Percentiles rank a stretch among this genome's conserved stretches.
Conservation (phyloP, 305 asterid species). For the Fraxinus dipetala region DNA sequence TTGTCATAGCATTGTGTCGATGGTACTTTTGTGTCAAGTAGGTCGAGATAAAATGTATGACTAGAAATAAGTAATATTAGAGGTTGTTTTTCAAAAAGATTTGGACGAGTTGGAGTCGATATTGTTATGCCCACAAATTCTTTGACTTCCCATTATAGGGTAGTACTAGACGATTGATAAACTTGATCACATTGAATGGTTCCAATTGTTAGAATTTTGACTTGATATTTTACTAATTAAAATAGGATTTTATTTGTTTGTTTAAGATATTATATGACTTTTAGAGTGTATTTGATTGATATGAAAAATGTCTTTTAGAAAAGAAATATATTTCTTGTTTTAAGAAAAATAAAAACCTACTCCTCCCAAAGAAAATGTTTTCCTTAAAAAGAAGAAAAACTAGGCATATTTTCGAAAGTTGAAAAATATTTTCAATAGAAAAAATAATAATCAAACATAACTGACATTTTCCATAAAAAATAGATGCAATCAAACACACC, state of each 20-base stretch:
- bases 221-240: neutral
- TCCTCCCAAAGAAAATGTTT: too few relatives aligned
- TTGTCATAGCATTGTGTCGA: neutral
- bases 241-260: neutral
- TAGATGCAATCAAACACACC: too few relatives aligned
- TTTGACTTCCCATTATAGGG: neutral
- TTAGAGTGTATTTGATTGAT: neutral
- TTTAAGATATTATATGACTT: too few relatives aligned
- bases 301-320: too few relatives aligned
- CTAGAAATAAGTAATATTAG: neutral
- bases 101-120: neutral
- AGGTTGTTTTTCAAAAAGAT: neutral
- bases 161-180: neutral
- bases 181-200: neutral
- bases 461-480: too few relatives aligned
- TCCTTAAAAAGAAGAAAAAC: too few relatives aligned
- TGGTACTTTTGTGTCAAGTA: neutral
- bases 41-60: conserved; percentile 10
- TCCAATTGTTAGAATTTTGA: neutral
- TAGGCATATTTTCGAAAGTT: too few relatives aligned
- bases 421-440: too few relatives aligned
- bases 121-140: neutral
- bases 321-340: too few relatives aligned
- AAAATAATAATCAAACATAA: too few relatives aligned
- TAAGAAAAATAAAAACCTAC: too few relatives aligned